Evolutionary conservation across 495 filamentous ascomycete genomes (phyloP).

Genomic region (Daldinia vernicosa): DNA sequence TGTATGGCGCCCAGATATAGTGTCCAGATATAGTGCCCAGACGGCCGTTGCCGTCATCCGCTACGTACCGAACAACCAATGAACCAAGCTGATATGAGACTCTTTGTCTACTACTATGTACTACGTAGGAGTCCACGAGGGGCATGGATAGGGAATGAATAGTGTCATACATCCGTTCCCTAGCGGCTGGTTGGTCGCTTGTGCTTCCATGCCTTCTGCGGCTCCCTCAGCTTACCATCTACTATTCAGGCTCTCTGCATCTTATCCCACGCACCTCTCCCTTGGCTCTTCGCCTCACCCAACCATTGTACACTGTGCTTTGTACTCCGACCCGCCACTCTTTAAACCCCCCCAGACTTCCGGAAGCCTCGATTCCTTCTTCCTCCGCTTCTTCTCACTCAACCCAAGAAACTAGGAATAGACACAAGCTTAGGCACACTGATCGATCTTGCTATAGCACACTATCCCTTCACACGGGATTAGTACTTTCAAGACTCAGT

Average conservation of each 20-base stretch:
- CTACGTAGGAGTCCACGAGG: slow-evolving; percentile 37
- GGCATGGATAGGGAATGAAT: slow-evolving; percentile 17
- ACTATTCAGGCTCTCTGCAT: slow-evolving; percentile 45
- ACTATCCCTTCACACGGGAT: slow-evolving; percentile 25
- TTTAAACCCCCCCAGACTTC: slow-evolving; percentile 32
- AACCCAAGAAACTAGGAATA: slow-evolving; percentile 28
- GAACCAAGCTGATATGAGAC: slow-evolving; percentile 22
- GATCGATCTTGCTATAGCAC: slow-evolving; percentile 29
- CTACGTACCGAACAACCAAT: slow-evolving; percentile 34
- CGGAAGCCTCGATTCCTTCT: slow-evolving; percentile 11
- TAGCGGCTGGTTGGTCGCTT: slow-evolving; percentile 30
- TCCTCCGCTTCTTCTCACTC: slow-evolving; percentile 27
- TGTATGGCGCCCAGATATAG: slow-evolving; percentile 13
- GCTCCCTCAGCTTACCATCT: slow-evolving; percentile 44
- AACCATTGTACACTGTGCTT: slow-evolving; percentile 40
- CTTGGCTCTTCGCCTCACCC: slow-evolving; percentile 41
- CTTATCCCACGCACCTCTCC: slow-evolving; percentile 38
- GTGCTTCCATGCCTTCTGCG: slow-evolving; percentile 30
- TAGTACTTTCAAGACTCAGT: slow-evolving; percentile 30
- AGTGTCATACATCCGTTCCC: slow-evolving; percentile 28
- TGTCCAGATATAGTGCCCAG: slow-evolving; percentile 39
- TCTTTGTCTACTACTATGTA: slow-evolving; percentile 26
- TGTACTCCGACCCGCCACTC: slow-evolving; percentile 29
- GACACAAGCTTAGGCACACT: slow-evolving; percentile 14
- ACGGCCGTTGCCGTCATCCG: slow-evolving; percentile 40